These are phyloP conservation scores for Diaporthe sp. DNA, from an alignment of 2,329 filamentous ascomycete genomes.

Conservation along the genomic window DNA sequence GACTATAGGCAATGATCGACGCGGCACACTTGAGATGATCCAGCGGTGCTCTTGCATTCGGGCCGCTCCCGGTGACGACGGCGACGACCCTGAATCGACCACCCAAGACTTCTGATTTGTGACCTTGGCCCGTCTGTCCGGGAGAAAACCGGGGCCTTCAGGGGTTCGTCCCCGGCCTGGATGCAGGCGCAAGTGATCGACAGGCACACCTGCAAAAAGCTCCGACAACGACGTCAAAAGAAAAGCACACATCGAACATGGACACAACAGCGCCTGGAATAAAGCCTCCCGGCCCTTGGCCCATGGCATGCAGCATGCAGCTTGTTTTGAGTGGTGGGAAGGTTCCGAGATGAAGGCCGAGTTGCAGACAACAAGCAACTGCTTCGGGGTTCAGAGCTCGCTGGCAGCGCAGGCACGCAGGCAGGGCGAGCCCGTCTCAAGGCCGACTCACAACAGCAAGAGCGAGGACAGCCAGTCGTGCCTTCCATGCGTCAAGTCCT, in stretches of 20 bases:
- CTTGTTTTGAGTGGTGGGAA: background rate
- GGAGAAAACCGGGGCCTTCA: conserved; percentile 9
- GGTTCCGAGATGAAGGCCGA: conserved; percentile 4
- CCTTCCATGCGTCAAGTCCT: background rate
- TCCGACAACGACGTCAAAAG: background rate
- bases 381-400: conserved; percentile 3
- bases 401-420: too few relatives aligned
- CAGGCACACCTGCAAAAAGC: background rate
- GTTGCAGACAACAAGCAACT: conserved; percentile 28
- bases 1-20: background rate
- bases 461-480: background rate
- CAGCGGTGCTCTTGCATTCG: conserved; percentile 9
- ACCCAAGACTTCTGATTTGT: conserved; percentile 11
- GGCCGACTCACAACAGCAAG: background rate
- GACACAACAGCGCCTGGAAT: background rate
- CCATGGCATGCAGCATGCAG: background rate
- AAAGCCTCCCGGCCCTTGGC: background rate
- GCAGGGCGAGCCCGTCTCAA: background rate
- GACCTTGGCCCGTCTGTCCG: background rate
- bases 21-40: background rate
- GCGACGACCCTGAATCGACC: conserved; percentile 15
- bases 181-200: conserved; percentile 15
- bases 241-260: background rate
- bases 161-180: background rate
- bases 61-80: conserved; percentile 13